These are phyloP conservation scores for Prunella vulgaris DNA, from an alignment of 257 asterid genomes.

Conservation along the genomic window DNA sequence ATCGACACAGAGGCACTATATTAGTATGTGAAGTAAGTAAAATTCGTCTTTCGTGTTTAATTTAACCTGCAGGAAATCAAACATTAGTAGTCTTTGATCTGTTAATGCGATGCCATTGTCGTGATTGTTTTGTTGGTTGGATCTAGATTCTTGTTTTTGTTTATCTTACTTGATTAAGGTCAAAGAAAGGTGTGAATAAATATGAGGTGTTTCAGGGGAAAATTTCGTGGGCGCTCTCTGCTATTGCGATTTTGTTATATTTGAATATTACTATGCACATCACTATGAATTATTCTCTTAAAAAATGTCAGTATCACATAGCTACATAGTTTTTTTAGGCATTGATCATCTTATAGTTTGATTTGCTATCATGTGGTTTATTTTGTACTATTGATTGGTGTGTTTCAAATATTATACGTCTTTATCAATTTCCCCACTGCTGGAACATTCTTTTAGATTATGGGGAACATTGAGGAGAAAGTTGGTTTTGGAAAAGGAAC, in stretches of 20 bases:
- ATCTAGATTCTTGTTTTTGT: neutral
- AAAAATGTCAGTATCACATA: neutral
- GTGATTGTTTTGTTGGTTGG: neutral
- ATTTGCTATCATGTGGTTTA: neutral
- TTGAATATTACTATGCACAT: no score
- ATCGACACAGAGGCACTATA: neutral
- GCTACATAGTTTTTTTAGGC: no score
- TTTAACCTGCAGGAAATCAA: neutral
- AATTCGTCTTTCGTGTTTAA: neutral
- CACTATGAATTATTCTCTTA: neutral
- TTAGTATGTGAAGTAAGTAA: neutral
- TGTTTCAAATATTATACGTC: neutral
- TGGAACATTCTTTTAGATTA: constrained; percentile 39
- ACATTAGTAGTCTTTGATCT: neutral
- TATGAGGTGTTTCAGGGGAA: neutral
- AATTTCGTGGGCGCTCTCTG: neutral
- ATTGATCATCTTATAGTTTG: no score
- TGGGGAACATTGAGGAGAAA: constrained; percentile 62
- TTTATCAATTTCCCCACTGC: constrained; percentile 4
- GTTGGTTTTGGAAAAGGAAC: constrained; percentile 82
- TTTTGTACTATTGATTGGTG: constrained; percentile 7
- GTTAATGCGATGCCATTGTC: neutral
- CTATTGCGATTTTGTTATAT: no score
- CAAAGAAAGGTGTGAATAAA: neutral
- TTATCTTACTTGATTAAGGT: neutral